These are phyloP conservation scores for Mycena venus DNA, from an alignment of 768 basidiomycete genomes.

Conservation along the genomic window DNA sequence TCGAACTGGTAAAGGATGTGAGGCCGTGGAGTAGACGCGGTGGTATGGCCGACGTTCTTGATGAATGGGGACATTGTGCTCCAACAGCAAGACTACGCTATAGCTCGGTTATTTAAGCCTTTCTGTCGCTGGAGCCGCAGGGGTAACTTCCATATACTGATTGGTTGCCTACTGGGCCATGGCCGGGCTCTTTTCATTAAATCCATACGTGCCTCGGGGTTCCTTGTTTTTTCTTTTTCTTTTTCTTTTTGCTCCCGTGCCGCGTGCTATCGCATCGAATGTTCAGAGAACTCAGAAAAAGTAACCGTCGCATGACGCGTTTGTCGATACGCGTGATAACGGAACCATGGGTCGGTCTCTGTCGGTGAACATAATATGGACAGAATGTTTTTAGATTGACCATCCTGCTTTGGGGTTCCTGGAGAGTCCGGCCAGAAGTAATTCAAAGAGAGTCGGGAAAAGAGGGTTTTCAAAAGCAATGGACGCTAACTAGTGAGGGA, in stretches of 20 bases:
- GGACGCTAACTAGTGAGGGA: too few species aligned
- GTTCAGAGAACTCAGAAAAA: background rate
- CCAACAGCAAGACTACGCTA: background rate
- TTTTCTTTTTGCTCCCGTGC: conserved; percentile 16
- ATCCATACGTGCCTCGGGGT: background rate
- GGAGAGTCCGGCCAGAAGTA: background rate
- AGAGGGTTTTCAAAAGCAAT: too few species aligned
- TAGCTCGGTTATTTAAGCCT: background rate
- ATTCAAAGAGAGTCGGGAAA: too few species aligned
- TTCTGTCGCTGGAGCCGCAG: background rate
- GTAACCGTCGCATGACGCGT: conserved; percentile 8
- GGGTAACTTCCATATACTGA: background rate
- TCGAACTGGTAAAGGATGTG: conserved; percentile 32
- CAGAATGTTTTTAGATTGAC: background rate
- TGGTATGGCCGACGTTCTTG: conserved; percentile 29
- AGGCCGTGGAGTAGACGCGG: conserved; percentile 30
- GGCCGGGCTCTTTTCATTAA: too few species aligned
- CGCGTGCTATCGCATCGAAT: conserved; percentile 5
- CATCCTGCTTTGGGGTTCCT: background rate
- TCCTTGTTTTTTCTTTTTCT: background rate
- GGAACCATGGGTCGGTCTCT: background rate
- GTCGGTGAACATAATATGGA: background rate
- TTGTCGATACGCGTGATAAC: background rate
- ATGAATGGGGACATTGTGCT: conserved; percentile 18
- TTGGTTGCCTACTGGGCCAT: too few species aligned